A percentile compares a stretch with the other conserved stretches of the same genome.
Conservation (phyloP, 2,329 filamentous ascomycete species). For the Fusarium setosum region DNA sequence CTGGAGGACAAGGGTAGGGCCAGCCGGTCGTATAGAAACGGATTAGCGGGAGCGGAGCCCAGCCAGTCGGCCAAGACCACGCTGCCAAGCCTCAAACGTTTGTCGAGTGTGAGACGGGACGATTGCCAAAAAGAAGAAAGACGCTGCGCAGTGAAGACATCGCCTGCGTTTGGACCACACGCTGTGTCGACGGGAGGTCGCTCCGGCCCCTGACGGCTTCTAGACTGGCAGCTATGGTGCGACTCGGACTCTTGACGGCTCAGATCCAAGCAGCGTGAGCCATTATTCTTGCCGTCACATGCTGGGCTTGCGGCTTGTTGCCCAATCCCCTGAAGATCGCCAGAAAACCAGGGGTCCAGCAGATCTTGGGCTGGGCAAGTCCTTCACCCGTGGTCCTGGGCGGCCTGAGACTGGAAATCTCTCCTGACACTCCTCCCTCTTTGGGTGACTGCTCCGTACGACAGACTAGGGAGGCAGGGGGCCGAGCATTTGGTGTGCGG, state of each 20-base stretch:
- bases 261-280: slow-evolving; percentile 21
- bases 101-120: slow-evolving; percentile 32
- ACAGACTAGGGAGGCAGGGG: slow-evolving; percentile 3
- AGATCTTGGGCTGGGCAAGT: slow-evolving; percentile 31
- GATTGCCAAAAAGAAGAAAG: slow-evolving; percentile 26
- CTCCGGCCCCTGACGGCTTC: slow-evolving; percentile 3
- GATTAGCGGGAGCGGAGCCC: slow-evolving; percentile 34
- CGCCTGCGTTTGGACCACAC: slow-evolving; percentile 8
- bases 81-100: slow-evolving; percentile 38
- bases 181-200: slow-evolving; percentile 18
- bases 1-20: slow-evolving; percentile 29
- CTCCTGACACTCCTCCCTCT: slow-evolving; percentile 33
- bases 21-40: slow-evolving; percentile 35
- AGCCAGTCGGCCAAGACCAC: slow-evolving; percentile 37
- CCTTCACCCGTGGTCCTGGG: slow-evolving; percentile 14
- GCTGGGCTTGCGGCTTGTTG: slow-evolving; percentile 17
- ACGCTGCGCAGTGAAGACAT: slow-evolving; percentile 7
- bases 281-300: slow-evolving; percentile 21
- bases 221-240: slow-evolving; percentile 12
- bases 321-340: slow-evolving; percentile 36
- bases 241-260: slow-evolving; percentile 23
- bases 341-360: slow-evolving; percentile 22
- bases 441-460: slow-evolving; percentile 21
- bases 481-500: slow-evolving; percentile 7
- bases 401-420: slow-evolving; percentile 19